Percentiles rank a stretch among this genome's conserved stretches.
Conservation (phyloP, 805 yeast genomes). For the Yarrowia porcina region DNA sequence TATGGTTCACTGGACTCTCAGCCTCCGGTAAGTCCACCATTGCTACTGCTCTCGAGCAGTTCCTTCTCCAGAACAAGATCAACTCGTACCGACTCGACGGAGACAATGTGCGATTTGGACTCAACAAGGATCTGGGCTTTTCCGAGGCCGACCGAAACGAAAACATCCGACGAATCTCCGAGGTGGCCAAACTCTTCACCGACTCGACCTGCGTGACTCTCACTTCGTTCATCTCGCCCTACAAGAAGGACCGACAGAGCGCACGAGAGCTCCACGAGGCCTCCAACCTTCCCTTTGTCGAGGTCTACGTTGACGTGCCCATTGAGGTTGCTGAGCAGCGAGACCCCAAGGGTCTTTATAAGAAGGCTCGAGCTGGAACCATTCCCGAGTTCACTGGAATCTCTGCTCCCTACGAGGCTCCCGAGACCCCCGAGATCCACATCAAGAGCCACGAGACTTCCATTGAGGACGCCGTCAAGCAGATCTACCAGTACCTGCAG, state of each 20-base stretch:
- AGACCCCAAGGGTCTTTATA: constrained; percentile 95
- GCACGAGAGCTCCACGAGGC: constrained; percentile 83
- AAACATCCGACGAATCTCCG: constrained; percentile 91
- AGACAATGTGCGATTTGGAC: constrained; percentile 90
- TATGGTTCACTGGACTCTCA: constrained; percentile 93
- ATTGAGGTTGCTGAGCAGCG: constrained; percentile 92
- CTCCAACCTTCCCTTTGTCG: constrained; percentile 76
- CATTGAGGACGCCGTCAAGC: constrained; percentile 77
- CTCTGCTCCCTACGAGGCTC: constrained; percentile 94
- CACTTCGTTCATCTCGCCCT: constrained; percentile 92
- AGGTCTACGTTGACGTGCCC: constrained; percentile 91
- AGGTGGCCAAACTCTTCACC: constrained; percentile 89
- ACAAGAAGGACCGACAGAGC: constrained; percentile 73
- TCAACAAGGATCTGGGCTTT: constrained; percentile 93
- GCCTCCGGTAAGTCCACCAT: constrained; percentile 95
- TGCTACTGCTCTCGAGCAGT: constrained; percentile 90
- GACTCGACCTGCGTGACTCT: constrained; percentile 86
- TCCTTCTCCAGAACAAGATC: constrained; percentile 63
- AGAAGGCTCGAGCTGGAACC: constrained; percentile 92
- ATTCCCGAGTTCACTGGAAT: constrained; percentile 95
- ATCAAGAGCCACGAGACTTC: constrained; percentile 66
- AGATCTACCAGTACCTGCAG: constrained; percentile 57
- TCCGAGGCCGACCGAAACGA: constrained; percentile 89
- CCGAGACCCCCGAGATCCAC: constrained; percentile 78
- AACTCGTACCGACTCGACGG: constrained; percentile 86